Percentiles rank a stretch among this genome's conserved stretches.
phyloP scores from a whole-genome alignment of 2,329 filamentous ascomycete genomes.

The Diplodia sapinea region DNA sequence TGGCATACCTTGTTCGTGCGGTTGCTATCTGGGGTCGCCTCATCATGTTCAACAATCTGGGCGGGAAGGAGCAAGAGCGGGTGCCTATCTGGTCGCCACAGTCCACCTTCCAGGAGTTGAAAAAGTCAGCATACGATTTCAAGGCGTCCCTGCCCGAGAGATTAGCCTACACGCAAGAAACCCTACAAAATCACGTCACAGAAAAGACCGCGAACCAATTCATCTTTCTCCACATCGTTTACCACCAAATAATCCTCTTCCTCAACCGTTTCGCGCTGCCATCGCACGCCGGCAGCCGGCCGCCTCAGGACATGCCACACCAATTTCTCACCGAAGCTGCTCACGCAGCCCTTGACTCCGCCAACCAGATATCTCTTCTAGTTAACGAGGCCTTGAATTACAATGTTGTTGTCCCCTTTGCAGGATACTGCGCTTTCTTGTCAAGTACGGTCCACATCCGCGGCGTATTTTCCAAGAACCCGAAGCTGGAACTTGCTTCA shows the following conservation, averaged over 20 bases:
- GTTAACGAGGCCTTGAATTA: slow-evolving; percentile 81
- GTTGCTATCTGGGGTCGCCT: slow-evolving; percentile 90
- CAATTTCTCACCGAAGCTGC: slow-evolving; percentile 78
- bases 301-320: slow-evolving; percentile 73
- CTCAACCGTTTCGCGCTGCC: slow-evolving; percentile 86
- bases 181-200: slow-evolving; percentile 81
- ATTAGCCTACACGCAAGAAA: slow-evolving; percentile 79
- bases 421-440: slow-evolving; percentile 91
- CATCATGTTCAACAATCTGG: slow-evolving; percentile 87
- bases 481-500: slow-evolving; percentile 73
- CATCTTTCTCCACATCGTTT: slow-evolving; percentile 85
- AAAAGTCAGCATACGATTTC: slow-evolving; percentile 73
- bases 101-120: slow-evolving; percentile 76
- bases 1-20: slow-evolving; percentile 84
- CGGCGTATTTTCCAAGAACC: slow-evolving; percentile 86
- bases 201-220: slow-evolving; percentile 91
- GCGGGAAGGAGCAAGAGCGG: slow-evolving; percentile 78
- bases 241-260: slow-evolving; percentile 89
- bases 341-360: slow-evolving; percentile 78
- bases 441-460: slow-evolving; percentile 94
- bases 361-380: slow-evolving; percentile 83
- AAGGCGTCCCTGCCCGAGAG: slow-evolving; percentile 70
- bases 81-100: slow-evolving; percentile 80
- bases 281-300: slow-evolving; percentile 66
- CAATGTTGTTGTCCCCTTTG: slow-evolving; percentile 86